Percentiles rank a stretch among this genome's conserved stretches.
Conservation (phyloP, 345 rosid genomes). For the Hirschfeldia incana region DNA sequence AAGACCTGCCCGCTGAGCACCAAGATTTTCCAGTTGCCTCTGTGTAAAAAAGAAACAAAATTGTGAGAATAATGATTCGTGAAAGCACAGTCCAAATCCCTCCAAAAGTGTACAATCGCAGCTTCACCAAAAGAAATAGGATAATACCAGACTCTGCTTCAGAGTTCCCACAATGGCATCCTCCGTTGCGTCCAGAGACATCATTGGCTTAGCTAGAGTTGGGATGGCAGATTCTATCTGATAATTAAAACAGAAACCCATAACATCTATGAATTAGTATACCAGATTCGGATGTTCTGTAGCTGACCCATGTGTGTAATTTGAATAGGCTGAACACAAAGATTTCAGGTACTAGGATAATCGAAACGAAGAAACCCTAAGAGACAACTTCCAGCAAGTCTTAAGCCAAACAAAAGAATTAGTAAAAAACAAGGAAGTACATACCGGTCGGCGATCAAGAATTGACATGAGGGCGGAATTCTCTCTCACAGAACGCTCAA, state of each 20-base stretch:
- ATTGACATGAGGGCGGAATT: slow-evolving; percentile 79
- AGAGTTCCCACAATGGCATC: slow-evolving; percentile 91
- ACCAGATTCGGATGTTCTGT: neutral
- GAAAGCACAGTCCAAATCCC: slow-evolving; percentile 11
- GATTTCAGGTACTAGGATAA: neutral
- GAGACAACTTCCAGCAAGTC: neutral
- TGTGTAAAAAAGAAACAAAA: slow-evolving; percentile 42
- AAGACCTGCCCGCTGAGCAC: slow-evolving; percentile 97
- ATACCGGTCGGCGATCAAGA: slow-evolving; percentile 86
- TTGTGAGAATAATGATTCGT: slow-evolving; percentile 5
- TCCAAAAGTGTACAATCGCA: slow-evolving; percentile 4
- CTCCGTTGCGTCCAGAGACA: slow-evolving; percentile 96
- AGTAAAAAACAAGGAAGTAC: slow-evolving; percentile 28
- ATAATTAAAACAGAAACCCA: slow-evolving; percentile 32
- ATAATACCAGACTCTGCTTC: slow-evolving; percentile 87
- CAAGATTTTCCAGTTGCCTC: slow-evolving; percentile 96
- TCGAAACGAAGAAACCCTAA: slow-evolving; percentile 2
- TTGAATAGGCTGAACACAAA: slow-evolving; percentile 13
- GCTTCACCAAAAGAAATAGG: slow-evolving; percentile 21
- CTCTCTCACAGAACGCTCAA: slow-evolving; percentile 94
- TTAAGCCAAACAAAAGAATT: slow-evolving; percentile 5
- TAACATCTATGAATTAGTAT: slow-evolving; percentile 10
- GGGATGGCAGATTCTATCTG: slow-evolving; percentile 96
- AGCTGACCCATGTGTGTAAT: neutral
- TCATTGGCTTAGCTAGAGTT: slow-evolving; percentile 82